phyloP scores from a whole-genome alignment of 139 green algal genomes.

The Chlorella sorokiniana region DNA sequence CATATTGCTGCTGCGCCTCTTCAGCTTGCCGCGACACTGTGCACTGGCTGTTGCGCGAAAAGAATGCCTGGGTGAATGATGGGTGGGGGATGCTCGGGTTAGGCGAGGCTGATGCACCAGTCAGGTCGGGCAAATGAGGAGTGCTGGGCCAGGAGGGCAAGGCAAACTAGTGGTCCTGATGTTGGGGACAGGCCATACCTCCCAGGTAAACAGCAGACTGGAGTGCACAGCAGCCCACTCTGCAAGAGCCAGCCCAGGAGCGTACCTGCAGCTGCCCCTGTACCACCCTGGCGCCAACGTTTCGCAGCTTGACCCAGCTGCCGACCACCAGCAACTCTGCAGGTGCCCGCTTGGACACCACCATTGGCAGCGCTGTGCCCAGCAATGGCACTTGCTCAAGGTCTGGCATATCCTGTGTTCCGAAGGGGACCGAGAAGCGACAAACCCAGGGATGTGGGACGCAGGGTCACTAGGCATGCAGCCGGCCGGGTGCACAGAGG shows the following conservation, averaged over 20 bases:
- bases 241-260: neutral
- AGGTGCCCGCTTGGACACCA: constrained; percentile 14
- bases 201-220: neutral
- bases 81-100: neutral
- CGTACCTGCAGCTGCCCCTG: constrained; percentile 47
- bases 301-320: constrained; percentile 55
- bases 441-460: too few relatives aligned
- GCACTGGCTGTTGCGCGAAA: constrained; percentile 32
- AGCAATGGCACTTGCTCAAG: constrained; percentile 17
- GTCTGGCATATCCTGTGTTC: constrained; percentile 1
- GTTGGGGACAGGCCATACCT: too few relatives aligned
- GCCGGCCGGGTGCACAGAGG: too few relatives aligned
- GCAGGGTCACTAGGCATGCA: too few relatives aligned
- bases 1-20: neutral
- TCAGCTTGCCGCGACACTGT: constrained; percentile 31
- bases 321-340: constrained; percentile 7
- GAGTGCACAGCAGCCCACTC: neutral
- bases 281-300: constrained; percentile 40
- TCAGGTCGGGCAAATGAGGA: too few relatives aligned
- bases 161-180: too few relatives aligned
- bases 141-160: too few relatives aligned
- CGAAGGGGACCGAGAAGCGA: too few relatives aligned
- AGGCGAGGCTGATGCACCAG: neutral
- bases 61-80: constrained; percentile 16
- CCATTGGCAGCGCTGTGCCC: constrained; percentile 47